Evolutionary conservation across 2,329 filamentous ascomycete genomes (phyloP).

Genomic region (Neocucurbitaria cava): DNA sequence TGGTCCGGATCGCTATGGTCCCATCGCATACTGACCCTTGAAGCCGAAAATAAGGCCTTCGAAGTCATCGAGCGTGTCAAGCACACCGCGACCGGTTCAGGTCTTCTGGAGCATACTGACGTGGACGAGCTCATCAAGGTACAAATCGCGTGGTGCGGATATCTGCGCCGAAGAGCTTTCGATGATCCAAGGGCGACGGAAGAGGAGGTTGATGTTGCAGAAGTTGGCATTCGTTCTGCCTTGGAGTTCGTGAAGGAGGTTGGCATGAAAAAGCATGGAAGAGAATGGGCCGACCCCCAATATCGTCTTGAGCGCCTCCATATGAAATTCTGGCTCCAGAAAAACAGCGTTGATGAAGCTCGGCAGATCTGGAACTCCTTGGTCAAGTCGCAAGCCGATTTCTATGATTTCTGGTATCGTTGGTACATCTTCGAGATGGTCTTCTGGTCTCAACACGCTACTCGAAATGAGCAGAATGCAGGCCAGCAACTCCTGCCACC

Average conservation of each 20-base stretch:
- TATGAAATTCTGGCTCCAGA: constrained; percentile 89
- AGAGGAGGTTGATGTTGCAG: constrained; percentile 81
- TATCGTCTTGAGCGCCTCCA: constrained; percentile 91
- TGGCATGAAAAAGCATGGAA: constrained; percentile 77
- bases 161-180: constrained; percentile 85
- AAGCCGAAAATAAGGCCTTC: constrained; percentile 78
- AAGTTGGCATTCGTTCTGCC: constrained; percentile 85
- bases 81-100: constrained; percentile 86
- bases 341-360: constrained; percentile 77
- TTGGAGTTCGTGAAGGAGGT: constrained; percentile 82
- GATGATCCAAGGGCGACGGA: constrained; percentile 73
- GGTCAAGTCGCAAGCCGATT: constrained; percentile 72
- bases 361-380: constrained; percentile 79
- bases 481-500: constrained; percentile 64
- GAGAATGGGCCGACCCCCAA: constrained; percentile 80
- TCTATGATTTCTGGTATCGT: constrained; percentile 90
- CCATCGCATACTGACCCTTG: constrained; percentile 83
- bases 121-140: constrained; percentile 90
- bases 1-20: constrained; percentile 94
- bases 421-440: constrained; percentile 94
- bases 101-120: constrained; percentile 82
- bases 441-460: constrained; percentile 65
- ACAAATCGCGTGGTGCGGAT: constrained; percentile 93
- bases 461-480: constrained; percentile 58
- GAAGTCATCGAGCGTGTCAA: constrained; percentile 87